Evolutionary conservation across 2,329 filamentous ascomycete genomes (phyloP).

Genomic region (Ophiostoma triangulosporum): DNA sequence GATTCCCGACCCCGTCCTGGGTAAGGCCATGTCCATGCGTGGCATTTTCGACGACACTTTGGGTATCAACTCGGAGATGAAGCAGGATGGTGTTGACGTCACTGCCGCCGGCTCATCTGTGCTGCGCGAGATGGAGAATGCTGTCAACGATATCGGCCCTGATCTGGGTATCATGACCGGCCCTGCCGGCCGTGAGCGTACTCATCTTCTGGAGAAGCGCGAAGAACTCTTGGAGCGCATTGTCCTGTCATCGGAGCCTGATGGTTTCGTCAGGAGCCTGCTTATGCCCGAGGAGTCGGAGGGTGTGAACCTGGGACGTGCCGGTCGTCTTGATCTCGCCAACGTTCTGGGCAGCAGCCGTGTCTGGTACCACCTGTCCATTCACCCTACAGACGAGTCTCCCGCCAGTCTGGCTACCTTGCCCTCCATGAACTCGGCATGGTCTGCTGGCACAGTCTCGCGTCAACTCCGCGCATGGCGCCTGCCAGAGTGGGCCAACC

Average conservation of each 20-base stretch:
- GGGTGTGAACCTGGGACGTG: conserved; percentile 67
- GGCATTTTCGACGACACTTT: conserved; percentile 85
- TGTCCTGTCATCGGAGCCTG: conserved; percentile 65
- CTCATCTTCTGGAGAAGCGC: conserved; percentile 66
- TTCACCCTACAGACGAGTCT: conserved; percentile 82
- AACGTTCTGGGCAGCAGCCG: conserved; percentile 67
- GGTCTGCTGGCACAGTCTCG: conserved; percentile 88
- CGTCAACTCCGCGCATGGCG: conserved; percentile 88
- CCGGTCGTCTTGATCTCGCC: conserved; percentile 66
- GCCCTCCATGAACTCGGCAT: conserved; percentile 62
- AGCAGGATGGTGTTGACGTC: conserved; percentile 79
- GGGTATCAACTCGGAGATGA: conserved; percentile 96
- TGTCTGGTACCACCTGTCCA: conserved; percentile 84
- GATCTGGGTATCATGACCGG: conserved; percentile 66
- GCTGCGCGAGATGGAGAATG: conserved; percentile 72
- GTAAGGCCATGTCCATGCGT: conserved; percentile 78
- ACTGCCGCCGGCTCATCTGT: conserved; percentile 64
- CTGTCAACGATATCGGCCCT: conserved; percentile 60
- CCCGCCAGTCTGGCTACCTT: conserved; percentile 62
- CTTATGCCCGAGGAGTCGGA: conserved; percentile 66
- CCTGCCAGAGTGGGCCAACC: conserved; percentile 90
- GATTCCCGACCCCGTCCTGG: conserved; percentile 63
- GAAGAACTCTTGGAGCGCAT: conserved; percentile 79
- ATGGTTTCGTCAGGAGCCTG: conserved; percentile 68
- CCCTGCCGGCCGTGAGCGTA: conserved; percentile 54